Percentiles rank a stretch among this genome's conserved stretches.
phyloP scores from a whole-genome alignment of 768 basidiomycete species.

The Tylopilus sp. region DNA sequence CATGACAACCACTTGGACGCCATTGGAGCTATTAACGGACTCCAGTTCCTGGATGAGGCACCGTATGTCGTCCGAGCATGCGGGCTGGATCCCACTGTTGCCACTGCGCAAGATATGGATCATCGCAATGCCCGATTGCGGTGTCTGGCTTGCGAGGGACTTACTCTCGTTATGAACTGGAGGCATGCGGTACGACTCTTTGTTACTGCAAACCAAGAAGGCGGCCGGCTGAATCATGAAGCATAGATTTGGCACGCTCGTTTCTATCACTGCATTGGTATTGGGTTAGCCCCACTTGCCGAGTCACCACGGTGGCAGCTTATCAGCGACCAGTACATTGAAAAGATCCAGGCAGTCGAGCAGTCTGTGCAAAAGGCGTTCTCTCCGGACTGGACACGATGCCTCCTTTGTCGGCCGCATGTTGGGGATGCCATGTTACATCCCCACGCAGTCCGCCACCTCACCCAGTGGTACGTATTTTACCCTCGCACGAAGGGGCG shows the following conservation, averaged over 20 bases:
- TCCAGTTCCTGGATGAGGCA: constrained; percentile 10
- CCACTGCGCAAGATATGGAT: constrained; percentile 11
- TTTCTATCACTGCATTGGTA: constrained; percentile 4
- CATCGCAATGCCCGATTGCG: constrained; percentile 10
- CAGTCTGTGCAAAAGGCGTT: background rate
- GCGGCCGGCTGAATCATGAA: background rate
- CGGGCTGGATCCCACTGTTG: constrained; percentile 10
- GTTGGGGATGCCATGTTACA: constrained; percentile 2
- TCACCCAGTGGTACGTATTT: background rate
- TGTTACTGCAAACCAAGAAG: background rate
- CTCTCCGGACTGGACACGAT: constrained; percentile 6
- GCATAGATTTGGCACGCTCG: constrained; percentile 12
- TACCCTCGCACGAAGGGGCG: too few relatives aligned
- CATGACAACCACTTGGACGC: background rate
- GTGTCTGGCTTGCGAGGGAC: constrained; percentile 4
- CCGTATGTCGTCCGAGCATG: constrained; percentile 10
- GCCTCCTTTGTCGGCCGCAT: constrained; percentile 7
- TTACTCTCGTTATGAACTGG: constrained; percentile 8
- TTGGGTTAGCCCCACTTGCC: background rate
- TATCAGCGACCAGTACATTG: constrained; percentile 5
- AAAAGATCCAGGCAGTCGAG: constrained; percentile 8
- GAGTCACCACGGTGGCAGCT: constrained; percentile 9
- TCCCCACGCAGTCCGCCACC: background rate
- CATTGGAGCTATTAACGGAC: background rate
- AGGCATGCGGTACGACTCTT: constrained; percentile 6